phyloP scores from a whole-genome alignment of 306 rosid species.

The Luffa acutangula region DNA sequence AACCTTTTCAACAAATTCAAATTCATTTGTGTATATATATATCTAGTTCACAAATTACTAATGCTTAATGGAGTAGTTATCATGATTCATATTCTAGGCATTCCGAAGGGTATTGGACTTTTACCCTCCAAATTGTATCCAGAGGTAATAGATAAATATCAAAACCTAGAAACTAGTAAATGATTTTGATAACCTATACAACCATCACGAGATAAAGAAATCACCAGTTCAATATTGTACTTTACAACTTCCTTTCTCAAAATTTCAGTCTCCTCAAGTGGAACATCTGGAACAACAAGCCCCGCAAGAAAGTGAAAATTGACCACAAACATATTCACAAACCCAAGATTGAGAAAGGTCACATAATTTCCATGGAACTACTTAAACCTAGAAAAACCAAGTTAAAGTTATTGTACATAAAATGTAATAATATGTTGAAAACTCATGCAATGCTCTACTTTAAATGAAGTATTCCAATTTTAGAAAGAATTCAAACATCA shows the following conservation, averaged over 20 bases:
- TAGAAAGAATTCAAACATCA: background rate
- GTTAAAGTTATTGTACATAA: background rate
- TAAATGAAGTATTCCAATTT: background rate
- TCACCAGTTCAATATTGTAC: conserved; percentile 65
- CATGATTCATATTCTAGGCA: background rate
- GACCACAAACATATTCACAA: background rate
- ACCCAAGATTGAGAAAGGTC: background rate
- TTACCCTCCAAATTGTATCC: background rate
- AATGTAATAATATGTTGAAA: background rate
- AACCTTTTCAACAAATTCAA: too few relatives aligned
- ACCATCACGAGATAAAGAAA: conserved; percentile 7
- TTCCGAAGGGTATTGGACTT: background rate
- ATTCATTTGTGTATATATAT: too few relatives aligned
- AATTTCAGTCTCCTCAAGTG: too few relatives aligned
- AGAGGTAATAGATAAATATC: background rate
- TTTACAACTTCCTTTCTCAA: too few relatives aligned
- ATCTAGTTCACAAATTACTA: too few relatives aligned
- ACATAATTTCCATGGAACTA: background rate
- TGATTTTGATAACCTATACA: background rate
- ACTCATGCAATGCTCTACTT: background rate
- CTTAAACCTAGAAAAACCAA: background rate
- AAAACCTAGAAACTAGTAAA: background rate
- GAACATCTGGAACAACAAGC: too few relatives aligned
- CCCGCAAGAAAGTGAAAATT: too few relatives aligned
- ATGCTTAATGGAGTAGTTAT: background rate